phyloP scores from a whole-genome alignment of 2,329 filamentous ascomycete species.

The Lasiodiplodia citricola region DNA sequence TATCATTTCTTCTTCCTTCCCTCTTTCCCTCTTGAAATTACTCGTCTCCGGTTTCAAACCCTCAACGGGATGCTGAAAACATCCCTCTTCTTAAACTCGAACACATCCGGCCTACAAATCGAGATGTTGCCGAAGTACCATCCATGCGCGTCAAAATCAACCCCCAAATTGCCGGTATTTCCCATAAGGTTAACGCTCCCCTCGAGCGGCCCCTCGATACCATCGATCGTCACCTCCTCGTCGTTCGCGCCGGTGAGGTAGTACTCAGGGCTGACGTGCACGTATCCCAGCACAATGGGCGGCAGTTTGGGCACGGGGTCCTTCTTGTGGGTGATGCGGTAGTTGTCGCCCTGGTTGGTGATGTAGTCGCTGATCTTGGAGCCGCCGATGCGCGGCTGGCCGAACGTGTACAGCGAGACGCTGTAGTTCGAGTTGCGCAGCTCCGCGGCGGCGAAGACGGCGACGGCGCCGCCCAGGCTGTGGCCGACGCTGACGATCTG shows the following conservation, averaged over 20 bases:
- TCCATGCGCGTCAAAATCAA: constrained; percentile 40
- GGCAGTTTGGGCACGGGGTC: constrained; percentile 74
- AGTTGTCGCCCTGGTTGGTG: constrained; percentile 58
- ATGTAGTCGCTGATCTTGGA: constrained; percentile 60
- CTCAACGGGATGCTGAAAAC: background rate
- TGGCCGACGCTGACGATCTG: constrained; percentile 67
- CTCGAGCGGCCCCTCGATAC: constrained; percentile 32
- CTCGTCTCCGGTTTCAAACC: background rate
- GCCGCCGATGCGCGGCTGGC: constrained; percentile 70
- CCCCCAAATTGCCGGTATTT: constrained; percentile 37
- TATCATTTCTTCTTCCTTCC: background rate
- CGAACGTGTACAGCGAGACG: constrained; percentile 70
- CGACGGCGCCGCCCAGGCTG: constrained; percentile 70
- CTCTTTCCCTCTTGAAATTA: background rate
- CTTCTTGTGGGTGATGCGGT: constrained; percentile 68
- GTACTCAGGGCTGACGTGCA: constrained; percentile 73
- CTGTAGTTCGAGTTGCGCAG: constrained; percentile 56
- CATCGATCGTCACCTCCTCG: constrained; percentile 31
- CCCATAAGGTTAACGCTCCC: constrained; percentile 35
- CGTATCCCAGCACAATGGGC: constrained; percentile 63
- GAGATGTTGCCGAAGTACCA: constrained; percentile 44
- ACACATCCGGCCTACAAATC: constrained; percentile 1
- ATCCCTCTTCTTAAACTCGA: constrained; percentile 19
- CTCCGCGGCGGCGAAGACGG: constrained; percentile 63
- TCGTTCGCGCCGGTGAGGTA: constrained; percentile 46